Evolutionary conservation across 768 basidiomycete species (phyloP).

Genomic region (Mycena epipterygia): DNA sequence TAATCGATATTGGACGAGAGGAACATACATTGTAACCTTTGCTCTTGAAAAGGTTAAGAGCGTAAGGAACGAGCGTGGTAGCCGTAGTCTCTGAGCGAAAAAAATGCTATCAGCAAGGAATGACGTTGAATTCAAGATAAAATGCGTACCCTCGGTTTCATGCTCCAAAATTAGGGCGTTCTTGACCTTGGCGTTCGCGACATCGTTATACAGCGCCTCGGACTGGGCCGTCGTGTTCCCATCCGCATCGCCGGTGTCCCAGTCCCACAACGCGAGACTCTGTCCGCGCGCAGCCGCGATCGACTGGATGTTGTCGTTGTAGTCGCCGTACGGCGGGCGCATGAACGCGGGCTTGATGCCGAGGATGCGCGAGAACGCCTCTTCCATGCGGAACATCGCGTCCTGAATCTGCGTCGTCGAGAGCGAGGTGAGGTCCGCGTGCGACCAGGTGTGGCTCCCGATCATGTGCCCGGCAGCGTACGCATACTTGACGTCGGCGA

Average conservation of each 20-base stretch:
- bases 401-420: slow-evolving; percentile 49
- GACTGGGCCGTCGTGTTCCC: slow-evolving; percentile 41
- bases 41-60: slow-evolving; percentile 16
- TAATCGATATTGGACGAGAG: not conserved
- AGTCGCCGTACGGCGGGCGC: slow-evolving; percentile 59
- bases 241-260: slow-evolving; percentile 50
- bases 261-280: slow-evolving; percentile 53
- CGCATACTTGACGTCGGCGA: slow-evolving; percentile 51
- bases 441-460: slow-evolving; percentile 62
- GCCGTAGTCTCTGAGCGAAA: not conserved
- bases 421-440: slow-evolving; percentile 50
- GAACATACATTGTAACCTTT: slow-evolving; percentile 44
- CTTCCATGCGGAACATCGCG: slow-evolving; percentile 52
- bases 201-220: slow-evolving; percentile 39
- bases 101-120: not conserved
- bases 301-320: slow-evolving; percentile 54
- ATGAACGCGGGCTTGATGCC: slow-evolving; percentile 56
- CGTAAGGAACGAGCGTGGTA: slow-evolving; percentile 16
- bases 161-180: slow-evolving; percentile 51
- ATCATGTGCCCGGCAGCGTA: slow-evolving; percentile 57
- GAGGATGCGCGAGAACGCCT: slow-evolving; percentile 38
- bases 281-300: slow-evolving; percentile 49
- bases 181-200: slow-evolving; percentile 39
- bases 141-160: slow-evolving; percentile 45
- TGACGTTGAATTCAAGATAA: not conserved